Evolutionary conservation across 2,329 filamentous ascomycete species (phyloP).

Genomic region (Celoporthe dispersa): DNA sequence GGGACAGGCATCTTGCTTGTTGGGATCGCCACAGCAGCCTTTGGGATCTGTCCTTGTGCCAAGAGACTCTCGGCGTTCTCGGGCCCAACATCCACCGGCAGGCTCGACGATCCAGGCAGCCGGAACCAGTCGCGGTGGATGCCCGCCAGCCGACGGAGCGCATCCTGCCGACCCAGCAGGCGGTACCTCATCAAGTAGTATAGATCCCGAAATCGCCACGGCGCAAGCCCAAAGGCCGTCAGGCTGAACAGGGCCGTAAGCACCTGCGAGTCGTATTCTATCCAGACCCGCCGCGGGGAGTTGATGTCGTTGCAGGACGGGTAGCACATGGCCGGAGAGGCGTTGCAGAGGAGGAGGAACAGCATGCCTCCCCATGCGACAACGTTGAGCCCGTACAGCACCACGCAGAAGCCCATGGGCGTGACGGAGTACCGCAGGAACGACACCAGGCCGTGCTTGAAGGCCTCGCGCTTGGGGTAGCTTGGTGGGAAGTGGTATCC

Average conservation of each 20-base stretch:
- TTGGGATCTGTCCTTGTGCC: constrained; percentile 41
- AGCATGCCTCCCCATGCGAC: constrained; percentile 92
- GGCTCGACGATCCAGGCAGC: constrained; percentile 65
- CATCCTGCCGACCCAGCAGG: constrained; percentile 54
- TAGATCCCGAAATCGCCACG: constrained; percentile 82
- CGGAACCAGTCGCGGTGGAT: constrained; percentile 79
- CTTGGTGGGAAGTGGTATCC: constrained; percentile 69
- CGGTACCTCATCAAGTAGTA: constrained; percentile 74
- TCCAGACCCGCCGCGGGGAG: constrained; percentile 79
- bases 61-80: constrained; percentile 49
- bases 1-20: constrained; percentile 64
- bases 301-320: constrained; percentile 72
- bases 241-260: constrained; percentile 85
- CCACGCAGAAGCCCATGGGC: constrained; percentile 75
- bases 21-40: constrained; percentile 65
- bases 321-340: constrained; percentile 72
- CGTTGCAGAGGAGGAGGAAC: constrained; percentile 81
- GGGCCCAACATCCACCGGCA: constrained; percentile 59
- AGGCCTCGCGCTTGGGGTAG: constrained; percentile 63
- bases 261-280: constrained; percentile 84
- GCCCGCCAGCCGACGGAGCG: constrained; percentile 71
- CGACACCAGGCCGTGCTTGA: constrained; percentile 59
- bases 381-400: constrained; percentile 79
- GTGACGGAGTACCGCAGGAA: constrained; percentile 78
- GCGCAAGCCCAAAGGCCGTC: constrained; percentile 81